Conservation (phyloP, 768 basidiomycete species). For the Psilocybe azurescens region DNA sequence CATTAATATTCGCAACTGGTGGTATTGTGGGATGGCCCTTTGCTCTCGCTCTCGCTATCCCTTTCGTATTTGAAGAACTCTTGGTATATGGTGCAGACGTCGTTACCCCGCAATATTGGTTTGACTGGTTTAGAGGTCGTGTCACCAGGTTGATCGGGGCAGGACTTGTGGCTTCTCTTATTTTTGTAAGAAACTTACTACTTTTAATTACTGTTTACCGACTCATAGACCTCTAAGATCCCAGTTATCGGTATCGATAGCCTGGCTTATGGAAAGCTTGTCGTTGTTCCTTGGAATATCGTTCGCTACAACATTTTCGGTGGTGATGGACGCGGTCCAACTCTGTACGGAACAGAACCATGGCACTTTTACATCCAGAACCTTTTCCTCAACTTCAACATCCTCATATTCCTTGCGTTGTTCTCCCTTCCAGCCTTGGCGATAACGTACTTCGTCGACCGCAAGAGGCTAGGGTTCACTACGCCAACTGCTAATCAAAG, state of each 20-base stretch:
- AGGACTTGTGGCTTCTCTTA: slow-evolving; percentile 58
- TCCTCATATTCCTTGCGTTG: slow-evolving; percentile 81
- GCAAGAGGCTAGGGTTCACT: slow-evolving; percentile 69
- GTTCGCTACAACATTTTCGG: slow-evolving; percentile 93
- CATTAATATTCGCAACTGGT: slow-evolving; percentile 76
- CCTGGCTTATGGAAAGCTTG: slow-evolving; percentile 79
- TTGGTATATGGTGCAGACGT: slow-evolving; percentile 76
- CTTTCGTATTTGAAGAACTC: slow-evolving; percentile 90
- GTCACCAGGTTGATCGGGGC: slow-evolving; percentile 61
- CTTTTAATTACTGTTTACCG: slow-evolving; percentile 1
- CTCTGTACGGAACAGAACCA: slow-evolving; percentile 91
- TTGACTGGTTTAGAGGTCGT: slow-evolving; percentile 64
- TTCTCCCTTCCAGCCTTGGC: slow-evolving; percentile 78
- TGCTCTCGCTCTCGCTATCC: slow-evolving; percentile 82
- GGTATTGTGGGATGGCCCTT: slow-evolving; percentile 98
- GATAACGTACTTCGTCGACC: slow-evolving; percentile 77
- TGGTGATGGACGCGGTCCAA: slow-evolving; percentile 78
- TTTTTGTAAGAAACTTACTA: slow-evolving; percentile 56
- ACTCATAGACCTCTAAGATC: slow-evolving; percentile 51
- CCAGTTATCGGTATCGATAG: slow-evolving; percentile 87
- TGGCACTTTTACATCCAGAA: slow-evolving; percentile 88
- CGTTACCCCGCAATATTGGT: slow-evolving; percentile 48
- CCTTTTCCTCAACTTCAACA: slow-evolving; percentile 93
- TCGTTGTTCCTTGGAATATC: slow-evolving; percentile 92
- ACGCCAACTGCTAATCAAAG: slow-evolving; percentile 61